These are phyloP conservation scores for Candida pseudoviswanathii DNA, from an alignment of 1,139 yeast genomes.

Conservation along the genomic window DNA sequence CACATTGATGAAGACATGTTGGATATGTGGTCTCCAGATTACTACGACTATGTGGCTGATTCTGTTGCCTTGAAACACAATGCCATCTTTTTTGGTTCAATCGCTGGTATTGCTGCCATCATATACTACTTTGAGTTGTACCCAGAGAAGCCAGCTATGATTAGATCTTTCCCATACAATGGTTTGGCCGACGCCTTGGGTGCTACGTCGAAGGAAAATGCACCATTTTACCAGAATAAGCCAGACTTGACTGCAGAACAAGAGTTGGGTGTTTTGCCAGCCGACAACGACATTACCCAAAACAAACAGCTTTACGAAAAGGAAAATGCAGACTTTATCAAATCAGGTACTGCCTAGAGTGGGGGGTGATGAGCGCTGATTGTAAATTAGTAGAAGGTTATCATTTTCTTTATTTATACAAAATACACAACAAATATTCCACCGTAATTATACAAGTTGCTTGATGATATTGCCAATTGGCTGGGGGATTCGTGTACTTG, in stretches of 20 bases:
- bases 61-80: slow-evolving; percentile 58
- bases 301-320: slow-evolving; percentile 36
- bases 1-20: slow-evolving; percentile 71
- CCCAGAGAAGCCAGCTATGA: slow-evolving; percentile 74
- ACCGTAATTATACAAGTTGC: neutral
- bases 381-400: slow-evolving; percentile 1
- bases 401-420: neutral
- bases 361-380: neutral
- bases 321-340: slow-evolving; percentile 42
- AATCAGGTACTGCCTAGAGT: slow-evolving; percentile 20
- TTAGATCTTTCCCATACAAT: slow-evolving; percentile 68
- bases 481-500: neutral
- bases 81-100: slow-evolving; percentile 54
- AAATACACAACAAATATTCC: neutral
- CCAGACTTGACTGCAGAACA: slow-evolving; percentile 45
- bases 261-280: slow-evolving; percentile 41
- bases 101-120: slow-evolving; percentile 56
- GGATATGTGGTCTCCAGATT: slow-evolving; percentile 89
- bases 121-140: slow-evolving; percentile 60
- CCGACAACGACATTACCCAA: slow-evolving; percentile 29
- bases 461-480: neutral
- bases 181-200: slow-evolving; percentile 79
- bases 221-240: slow-evolving; percentile 44
- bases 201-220: slow-evolving; percentile 54
- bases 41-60: slow-evolving; percentile 62